Base-by-base conservation (phyloP, 2,329 filamentous ascomycete species). In the Blastomyces parvus region DNA sequence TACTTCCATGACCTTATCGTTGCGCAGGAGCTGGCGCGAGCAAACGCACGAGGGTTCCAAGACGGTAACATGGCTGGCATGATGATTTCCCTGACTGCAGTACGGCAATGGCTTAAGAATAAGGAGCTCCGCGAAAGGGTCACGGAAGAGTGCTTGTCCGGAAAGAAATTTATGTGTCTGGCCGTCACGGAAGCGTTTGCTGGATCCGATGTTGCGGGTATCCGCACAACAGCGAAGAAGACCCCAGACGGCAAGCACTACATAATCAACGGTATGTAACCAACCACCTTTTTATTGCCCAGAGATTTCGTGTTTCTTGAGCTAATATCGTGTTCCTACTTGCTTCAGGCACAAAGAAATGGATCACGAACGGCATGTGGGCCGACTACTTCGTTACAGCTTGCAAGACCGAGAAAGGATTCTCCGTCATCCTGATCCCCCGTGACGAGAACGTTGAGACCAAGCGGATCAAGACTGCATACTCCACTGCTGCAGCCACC, bases 41-140 rank as follows among this genome's bases (percentile, higher is more conserved):
- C 84, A 7, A 90, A 88, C 73, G 86, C 88, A 36, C 80, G 89
- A 69, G 91, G 72, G 50, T 96, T 94, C 77, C 86, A 90, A 74
- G 91, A 96, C 73, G 91, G 90, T 3, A 92, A 91, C 76, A 85
- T 95, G 84, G 88, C 89, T 1, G 90, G 91, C 61, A 91, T 95
- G 88, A 86, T 87, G 36, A 95, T 95, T 68, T 86, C 86, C 48
- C 78, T 95, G 67, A 90, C 90, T 0, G 90, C 89, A 13, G 84
- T 95, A 30, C 82, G 91, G 72, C 88, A 93, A 79, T 95, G 87
- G 81, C 84, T 89, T 74, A 84, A 83, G 60, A 83, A 93, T 70
- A 79, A 84, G 63, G 79, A 79, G 52, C 83, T 90, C 69, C 87
- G 86, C 77, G 82, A 86, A 68, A 81, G 81, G 61, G 81, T 95